Conservation (phyloP, 164 flowering plant species). For the Amborella trichopoda region DNA sequence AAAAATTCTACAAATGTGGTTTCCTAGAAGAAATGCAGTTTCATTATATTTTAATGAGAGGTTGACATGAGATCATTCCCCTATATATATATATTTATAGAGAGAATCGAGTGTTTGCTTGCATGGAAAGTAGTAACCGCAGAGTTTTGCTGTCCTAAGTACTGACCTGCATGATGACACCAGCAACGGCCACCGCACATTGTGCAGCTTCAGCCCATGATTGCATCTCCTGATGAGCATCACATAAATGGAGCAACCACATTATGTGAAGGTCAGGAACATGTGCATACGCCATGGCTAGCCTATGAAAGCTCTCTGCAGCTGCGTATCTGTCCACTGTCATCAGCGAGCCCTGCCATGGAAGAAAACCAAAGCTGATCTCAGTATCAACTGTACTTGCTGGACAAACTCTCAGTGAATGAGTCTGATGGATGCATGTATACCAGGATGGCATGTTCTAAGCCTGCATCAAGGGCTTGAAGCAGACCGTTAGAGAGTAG, state of each 20-base stretch:
- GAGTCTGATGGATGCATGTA: too few relatives aligned
- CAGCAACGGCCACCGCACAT: slow-evolving; percentile 99
- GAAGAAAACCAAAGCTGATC: too few relatives aligned
- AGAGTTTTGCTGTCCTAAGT: too few relatives aligned
- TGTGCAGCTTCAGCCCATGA: slow-evolving; percentile 99
- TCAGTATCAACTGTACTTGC: too few relatives aligned
- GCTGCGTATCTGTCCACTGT: slow-evolving; percentile 86
- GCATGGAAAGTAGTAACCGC: too few relatives aligned
- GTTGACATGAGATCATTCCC: background rate
- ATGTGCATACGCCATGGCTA: slow-evolving; percentile 95
- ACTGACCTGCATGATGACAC: slow-evolving; percentile 97
- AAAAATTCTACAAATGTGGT: too few relatives aligned
- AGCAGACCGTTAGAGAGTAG: slow-evolving; percentile 67
- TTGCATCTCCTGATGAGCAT: slow-evolving; percentile 99
- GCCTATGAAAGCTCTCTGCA: slow-evolving; percentile 89
- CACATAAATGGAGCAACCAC: slow-evolving; percentile 98
- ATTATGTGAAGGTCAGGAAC: slow-evolving; percentile 99
- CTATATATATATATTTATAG: background rate
- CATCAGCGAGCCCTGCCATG: slow-evolving; percentile 68
- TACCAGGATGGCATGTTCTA: slow-evolving; percentile 94
- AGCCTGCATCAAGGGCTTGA: slow-evolving; percentile 90
- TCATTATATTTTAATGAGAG: too few relatives aligned
- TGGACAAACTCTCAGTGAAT: too few relatives aligned
- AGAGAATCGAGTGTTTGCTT: too few relatives aligned
- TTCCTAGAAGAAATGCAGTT: too few relatives aligned